Base-by-base conservation (phyloP, 116 monocot genomes). In the Cymodocea nodosa region DNA sequence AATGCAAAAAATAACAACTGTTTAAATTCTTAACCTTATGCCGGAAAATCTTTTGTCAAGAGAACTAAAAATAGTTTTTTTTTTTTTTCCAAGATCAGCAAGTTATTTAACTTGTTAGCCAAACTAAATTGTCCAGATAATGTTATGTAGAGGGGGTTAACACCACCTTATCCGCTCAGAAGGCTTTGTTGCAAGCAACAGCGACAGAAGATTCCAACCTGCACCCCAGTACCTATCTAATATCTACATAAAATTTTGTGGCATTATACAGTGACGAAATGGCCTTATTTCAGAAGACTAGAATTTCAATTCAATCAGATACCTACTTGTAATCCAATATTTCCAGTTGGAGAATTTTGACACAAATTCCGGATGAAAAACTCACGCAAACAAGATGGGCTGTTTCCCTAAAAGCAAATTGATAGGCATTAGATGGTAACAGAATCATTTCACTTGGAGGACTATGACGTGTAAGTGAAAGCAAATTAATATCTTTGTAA, bases 211-310 rank as follows among this genome's bases (percentile, higher is more conserved):
- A 70, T 95, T 90, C 95, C 95, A 95, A 52, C 95, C 95, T 34
- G 90, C 85, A 71, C 95, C 95, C 90, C 95, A 90, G 48, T 90
- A 83, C 56, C 90, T 81, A 71, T 95, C 95, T 50, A 95, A 65
- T 66, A 95, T 95, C 95, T 95, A 69, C 53, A 76, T 68, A 35
- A 64, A 71, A 64, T 64, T 18, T n/a, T 54, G 2, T 34, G 23
- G 9, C 54, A 51, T 15, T 12, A 35, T 37, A 16, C 34, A 35
- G 36, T 35, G 34, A 34, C 4, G 17, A 67, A 24, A 9, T 9
- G 22, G 30, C 4, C n/a, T 36, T 16, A 40, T 34, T 34, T 49
- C 13, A 62, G 25, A 15, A 56, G 6, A 12, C 16, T 7, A 60
- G 36, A 8, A n/a, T 17, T 62, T 62, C 18, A 18, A 18, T 16